A percentile compares a stretch with the other conserved stretches of the same genome.
Conservation (phyloP, 2,329 filamentous ascomycete genomes). For the Alternaria solani region DNA sequence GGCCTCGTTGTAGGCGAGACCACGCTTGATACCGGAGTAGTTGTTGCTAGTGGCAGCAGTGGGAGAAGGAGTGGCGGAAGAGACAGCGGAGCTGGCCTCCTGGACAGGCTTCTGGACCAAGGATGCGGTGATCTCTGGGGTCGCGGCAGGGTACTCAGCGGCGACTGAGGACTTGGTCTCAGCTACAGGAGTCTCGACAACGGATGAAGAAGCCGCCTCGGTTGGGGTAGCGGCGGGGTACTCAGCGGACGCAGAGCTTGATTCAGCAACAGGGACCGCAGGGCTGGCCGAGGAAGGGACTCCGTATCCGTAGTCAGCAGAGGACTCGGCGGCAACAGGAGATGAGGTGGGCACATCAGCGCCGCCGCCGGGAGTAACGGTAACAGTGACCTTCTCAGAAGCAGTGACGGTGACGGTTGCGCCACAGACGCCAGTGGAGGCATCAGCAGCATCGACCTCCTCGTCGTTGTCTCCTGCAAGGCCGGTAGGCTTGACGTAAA, state of each 20-base stretch:
- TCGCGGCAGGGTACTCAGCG: constrained; percentile 17
- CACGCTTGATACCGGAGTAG: constrained; percentile 64
- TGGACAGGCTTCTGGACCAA: constrained; percentile 17
- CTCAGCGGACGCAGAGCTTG: constrained; percentile 14
- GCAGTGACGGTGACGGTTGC: constrained; percentile 50
- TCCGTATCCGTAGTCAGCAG: constrained; percentile 15
- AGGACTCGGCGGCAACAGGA: constrained; percentile 16
- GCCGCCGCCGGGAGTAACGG: constrained; percentile 44
- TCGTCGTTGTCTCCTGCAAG: constrained; percentile 16
- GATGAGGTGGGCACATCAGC: constrained; percentile 27
- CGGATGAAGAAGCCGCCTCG: not conserved
- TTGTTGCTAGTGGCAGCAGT: constrained; percentile 32
- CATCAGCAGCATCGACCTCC: constrained; percentile 30
- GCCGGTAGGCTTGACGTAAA: constrained; percentile 30
- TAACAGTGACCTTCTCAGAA: constrained; percentile 53
- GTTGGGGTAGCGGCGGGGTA: constrained; percentile 15
- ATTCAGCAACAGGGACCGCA: constrained; percentile 19
- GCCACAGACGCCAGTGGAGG: constrained; percentile 35
- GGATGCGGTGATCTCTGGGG: constrained; percentile 19
- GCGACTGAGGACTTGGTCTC: constrained; percentile 14
- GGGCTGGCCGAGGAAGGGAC: constrained; percentile 16
- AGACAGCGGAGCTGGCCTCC: constrained; percentile 15
- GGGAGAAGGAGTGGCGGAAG: constrained; percentile 27
- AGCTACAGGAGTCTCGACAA: not conserved
- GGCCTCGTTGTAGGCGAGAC: constrained; percentile 72